phyloP scores from a whole-genome alignment of 306 rosid species.

The Lithocarpus polystachyus region DNA sequence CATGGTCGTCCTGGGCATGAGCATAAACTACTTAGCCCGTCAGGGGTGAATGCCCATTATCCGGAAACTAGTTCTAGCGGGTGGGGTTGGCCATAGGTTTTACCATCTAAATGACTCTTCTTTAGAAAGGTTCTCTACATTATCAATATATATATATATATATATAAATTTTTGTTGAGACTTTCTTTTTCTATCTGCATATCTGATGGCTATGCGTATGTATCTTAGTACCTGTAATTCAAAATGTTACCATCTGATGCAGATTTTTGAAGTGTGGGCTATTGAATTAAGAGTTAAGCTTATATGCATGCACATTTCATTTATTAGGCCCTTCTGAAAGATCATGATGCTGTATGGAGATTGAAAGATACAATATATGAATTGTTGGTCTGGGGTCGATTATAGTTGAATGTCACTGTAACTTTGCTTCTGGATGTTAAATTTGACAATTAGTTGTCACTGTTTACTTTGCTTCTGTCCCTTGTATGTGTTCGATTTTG shows the following conservation, averaged over 20 bases:
- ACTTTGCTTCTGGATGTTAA: not conserved
- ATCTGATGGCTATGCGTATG: not conserved
- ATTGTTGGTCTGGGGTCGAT: not conserved
- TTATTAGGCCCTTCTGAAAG: not conserved
- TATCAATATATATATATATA: not conserved
- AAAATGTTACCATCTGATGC: not conserved
- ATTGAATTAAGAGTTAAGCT: not conserved
- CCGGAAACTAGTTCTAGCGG: too few relatives aligned
- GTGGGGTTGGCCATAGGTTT: too few relatives aligned
- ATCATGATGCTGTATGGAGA: not conserved
- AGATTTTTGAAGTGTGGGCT: not conserved
- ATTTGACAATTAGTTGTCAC: too few relatives aligned
- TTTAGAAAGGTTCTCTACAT: too few relatives aligned
- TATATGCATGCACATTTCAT: not conserved
- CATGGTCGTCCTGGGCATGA: too few relatives aligned
- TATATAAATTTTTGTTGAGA: not conserved
- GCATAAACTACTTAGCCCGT: too few relatives aligned
- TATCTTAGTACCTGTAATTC: not conserved
- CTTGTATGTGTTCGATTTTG: not conserved
- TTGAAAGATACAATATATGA: not conserved
- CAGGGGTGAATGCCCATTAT: too few relatives aligned
- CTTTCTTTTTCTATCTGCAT: not conserved
- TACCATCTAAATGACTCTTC: too few relatives aligned
- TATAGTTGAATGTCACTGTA: not conserved
- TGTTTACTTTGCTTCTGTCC: not conserved